Evolutionary conservation across 768 basidiomycete species (phyloP).

Genomic region (Rhizopogon rudus): DNA sequence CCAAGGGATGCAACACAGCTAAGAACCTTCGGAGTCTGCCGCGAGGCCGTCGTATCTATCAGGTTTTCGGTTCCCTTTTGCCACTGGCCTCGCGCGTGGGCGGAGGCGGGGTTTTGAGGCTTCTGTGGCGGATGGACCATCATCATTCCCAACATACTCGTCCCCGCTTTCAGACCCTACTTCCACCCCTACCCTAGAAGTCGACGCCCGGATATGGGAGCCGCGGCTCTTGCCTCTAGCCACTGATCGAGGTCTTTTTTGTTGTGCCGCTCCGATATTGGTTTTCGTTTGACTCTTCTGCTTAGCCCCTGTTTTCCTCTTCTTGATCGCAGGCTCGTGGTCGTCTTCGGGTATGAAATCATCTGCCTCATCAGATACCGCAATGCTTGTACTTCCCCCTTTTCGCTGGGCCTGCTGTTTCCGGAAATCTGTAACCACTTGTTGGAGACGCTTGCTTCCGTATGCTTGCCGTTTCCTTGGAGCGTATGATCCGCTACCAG

Average conservation of each 20-base stretch:
- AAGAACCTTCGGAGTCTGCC: conserved; percentile 1
- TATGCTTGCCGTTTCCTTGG: conserved; percentile 82
- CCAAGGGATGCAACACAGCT: background rate
- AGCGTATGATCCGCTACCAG: conserved; percentile 64
- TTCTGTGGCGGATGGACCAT: background rate
- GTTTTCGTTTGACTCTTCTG: conserved; percentile 7
- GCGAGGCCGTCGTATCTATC: background rate
- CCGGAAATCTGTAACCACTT: conserved; percentile 79
- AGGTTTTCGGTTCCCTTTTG: conserved; percentile 1
- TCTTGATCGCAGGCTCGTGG: conserved; percentile 25
- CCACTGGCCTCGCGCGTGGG: conserved; percentile 35
- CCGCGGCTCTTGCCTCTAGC: background rate
- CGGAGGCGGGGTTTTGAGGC: conserved; percentile 30
- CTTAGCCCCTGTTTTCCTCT: conserved; percentile 18
- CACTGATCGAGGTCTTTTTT: background rate
- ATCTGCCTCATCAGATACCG: conserved; percentile 13
- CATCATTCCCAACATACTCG: conserved; percentile 12
- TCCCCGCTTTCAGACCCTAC: conserved; percentile 14
- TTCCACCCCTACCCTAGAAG: background rate
- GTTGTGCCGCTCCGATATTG: background rate
- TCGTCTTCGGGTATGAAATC: conserved; percentile 23
- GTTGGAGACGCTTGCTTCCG: conserved; percentile 79
- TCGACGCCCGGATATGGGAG: background rate
- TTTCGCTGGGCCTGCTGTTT: conserved; percentile 32
- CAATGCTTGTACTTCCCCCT: conserved; percentile 11